Evolutionary conservation across 228 moss, liverwort and hornwort species (phyloP).

Genomic region (Sphagnum fallax): DNA sequence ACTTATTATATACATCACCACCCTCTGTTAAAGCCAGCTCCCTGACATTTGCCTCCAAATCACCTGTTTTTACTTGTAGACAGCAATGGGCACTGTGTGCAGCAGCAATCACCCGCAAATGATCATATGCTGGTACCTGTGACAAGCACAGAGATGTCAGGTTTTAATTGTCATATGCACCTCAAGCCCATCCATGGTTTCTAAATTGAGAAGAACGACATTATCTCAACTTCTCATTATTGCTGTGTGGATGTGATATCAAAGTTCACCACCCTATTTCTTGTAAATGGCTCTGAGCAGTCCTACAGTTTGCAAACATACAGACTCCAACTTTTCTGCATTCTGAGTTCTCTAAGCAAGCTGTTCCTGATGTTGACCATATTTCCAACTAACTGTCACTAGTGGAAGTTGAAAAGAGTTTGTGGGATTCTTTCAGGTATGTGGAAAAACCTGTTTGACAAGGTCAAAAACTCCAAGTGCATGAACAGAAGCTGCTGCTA

Average conservation of each 20-base stretch:
- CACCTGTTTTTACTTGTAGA: conserved; percentile 34
- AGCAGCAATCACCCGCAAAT: conserved; percentile 57
- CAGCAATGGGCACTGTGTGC: conserved; percentile 47
- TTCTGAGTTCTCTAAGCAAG: too few relatives aligned
- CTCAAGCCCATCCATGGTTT: conserved; percentile 11
- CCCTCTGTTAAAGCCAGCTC: conserved; percentile 18
- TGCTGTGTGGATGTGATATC: conserved; percentile 17
- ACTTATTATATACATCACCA: background rate
- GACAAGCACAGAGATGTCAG: background rate
- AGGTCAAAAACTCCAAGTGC: conserved; percentile 71
- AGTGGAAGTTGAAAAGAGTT: too few relatives aligned
- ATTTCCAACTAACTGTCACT: too few relatives aligned
- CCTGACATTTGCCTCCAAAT: conserved; percentile 10
- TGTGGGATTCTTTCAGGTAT: too few relatives aligned
- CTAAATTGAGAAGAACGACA: background rate
- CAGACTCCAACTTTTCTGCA: too few relatives aligned
- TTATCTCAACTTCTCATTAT: background rate
- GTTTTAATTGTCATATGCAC: background rate
- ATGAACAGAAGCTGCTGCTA: conserved; percentile 32
- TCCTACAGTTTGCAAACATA: too few relatives aligned
- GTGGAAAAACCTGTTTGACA: conserved; percentile 51
- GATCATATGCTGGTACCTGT: conserved; percentile 89
- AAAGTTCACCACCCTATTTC: conserved; percentile 51
- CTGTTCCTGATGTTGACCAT: too few relatives aligned
- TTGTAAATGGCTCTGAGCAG: background rate